phyloP scores from a whole-genome alignment of 495 filamentous ascomycete species.

The Pseudomonodictys pantanalensis region DNA sequence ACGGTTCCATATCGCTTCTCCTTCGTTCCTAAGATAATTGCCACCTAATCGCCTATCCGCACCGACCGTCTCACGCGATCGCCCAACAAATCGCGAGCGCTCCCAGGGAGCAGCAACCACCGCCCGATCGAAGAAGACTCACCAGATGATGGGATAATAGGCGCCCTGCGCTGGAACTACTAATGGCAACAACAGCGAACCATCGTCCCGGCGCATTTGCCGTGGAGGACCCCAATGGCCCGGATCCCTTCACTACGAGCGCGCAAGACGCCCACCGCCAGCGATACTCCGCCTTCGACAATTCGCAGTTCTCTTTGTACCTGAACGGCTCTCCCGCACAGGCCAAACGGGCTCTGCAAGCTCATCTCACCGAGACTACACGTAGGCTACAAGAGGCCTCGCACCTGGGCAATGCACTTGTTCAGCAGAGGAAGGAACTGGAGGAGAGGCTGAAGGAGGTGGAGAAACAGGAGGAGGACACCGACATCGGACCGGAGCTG shows the following conservation, averaged over 20 bases:
- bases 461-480: conserved; percentile 69
- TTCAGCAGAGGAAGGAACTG: conserved; percentile 79
- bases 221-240: conserved; percentile 28
- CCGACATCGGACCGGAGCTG: conserved; percentile 79
- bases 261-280: conserved; percentile 52
- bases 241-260: conserved; percentile 38
- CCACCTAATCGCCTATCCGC: not conserved
- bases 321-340: conserved; percentile 76
- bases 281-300: conserved; percentile 76
- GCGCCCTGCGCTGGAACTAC: not conserved
- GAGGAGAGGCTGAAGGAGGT: conserved; percentile 79
- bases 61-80: not conserved
- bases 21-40: not conserved
- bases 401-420: conserved; percentile 77
- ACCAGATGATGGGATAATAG: conserved; percentile 24
- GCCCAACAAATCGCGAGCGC: not conserved
- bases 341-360: conserved; percentile 82
- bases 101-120: not conserved
- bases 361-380: conserved; percentile 86
- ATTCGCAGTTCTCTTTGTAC: conserved; percentile 72
- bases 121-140: not conserved
- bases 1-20: conserved; percentile 1
- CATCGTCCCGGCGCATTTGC: conserved; percentile 37
- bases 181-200: conserved; percentile 41
- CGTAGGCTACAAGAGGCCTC: conserved; percentile 87